phyloP scores from a whole-genome alignment of 2,329 filamentous ascomycete genomes.

The Aspergillus pseudotamarii region DNA sequence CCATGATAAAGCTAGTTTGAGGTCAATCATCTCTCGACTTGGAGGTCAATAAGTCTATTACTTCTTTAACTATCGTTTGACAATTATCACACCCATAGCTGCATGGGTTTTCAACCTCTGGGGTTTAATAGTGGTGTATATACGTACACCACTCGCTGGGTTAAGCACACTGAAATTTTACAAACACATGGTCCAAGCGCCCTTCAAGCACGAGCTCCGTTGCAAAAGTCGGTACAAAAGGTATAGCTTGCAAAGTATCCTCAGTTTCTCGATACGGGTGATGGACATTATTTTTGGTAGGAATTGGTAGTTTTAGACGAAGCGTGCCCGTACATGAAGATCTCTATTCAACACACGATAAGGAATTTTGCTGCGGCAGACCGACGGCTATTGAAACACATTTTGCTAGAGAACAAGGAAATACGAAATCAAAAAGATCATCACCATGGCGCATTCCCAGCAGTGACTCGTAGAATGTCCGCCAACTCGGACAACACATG shows the following conservation, averaged over 20 bases:
- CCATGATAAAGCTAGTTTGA: neutral
- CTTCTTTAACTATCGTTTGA: too few relatives aligned
- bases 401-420: neutral
- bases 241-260: neutral
- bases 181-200: neutral
- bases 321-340: neutral
- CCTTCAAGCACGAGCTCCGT: neutral
- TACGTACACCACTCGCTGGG: neutral
- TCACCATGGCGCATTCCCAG: constrained; percentile 22
- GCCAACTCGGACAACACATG: constrained; percentile 14
- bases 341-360: neutral
- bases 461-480: constrained; percentile 21
- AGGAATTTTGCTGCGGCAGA: neutral
- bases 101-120: too few relatives aligned
- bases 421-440: constrained; percentile 9
- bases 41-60: too few relatives aligned
- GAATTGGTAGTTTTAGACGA: neutral
- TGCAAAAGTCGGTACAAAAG: too few relatives aligned
- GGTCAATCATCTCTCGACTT: too few relatives aligned
- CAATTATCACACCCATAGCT: too few relatives aligned
- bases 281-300: neutral
- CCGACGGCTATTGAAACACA: neutral
- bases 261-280: neutral
- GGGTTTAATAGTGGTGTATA: neutral
- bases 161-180: neutral